phyloP scores from a whole-genome alignment of 805 yeast genomes.

The Lipomyces chichibuensis region DNA sequence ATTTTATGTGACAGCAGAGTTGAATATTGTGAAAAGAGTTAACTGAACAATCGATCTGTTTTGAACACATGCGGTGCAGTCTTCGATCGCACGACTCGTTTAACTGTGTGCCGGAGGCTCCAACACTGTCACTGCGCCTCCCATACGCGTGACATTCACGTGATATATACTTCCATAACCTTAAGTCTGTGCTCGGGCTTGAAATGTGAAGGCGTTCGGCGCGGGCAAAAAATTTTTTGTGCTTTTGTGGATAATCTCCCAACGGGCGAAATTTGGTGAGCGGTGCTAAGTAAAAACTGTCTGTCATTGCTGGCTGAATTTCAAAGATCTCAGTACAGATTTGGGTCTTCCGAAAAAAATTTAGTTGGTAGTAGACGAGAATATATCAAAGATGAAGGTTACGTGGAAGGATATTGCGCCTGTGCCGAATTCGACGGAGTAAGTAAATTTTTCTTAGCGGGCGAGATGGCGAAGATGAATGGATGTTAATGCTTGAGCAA shows the following conservation, averaged over 20 bases:
- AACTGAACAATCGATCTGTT: not conserved
- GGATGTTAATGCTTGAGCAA: not conserved
- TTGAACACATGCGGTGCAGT: not conserved
- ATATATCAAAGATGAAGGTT: constrained; percentile 68
- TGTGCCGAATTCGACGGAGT: constrained; percentile 86
- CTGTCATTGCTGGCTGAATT: not conserved
- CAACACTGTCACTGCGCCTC: not conserved
- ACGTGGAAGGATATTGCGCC: constrained; percentile 98
- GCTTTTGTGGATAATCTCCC: not conserved
- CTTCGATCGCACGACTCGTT: no score
- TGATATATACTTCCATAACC: not conserved
- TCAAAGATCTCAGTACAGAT: not conserved
- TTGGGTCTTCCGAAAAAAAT: no score
- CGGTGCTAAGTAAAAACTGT: no score
- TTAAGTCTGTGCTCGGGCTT: not conserved
- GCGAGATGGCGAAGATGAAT: not conserved
- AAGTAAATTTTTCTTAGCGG: constrained; percentile 12
- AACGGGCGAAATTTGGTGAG: not conserved
- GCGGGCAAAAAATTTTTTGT: not conserved
- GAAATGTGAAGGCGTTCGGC: not conserved
- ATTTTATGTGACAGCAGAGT: not conserved
- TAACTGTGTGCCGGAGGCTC: not conserved
- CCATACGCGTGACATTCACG: not conserved
- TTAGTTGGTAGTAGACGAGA: not conserved
- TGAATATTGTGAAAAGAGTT: not conserved